Percentiles rank a stretch among this genome's conserved stretches.
Conservation (phyloP, 371 early-diverging fungal genomes). For the Umbelopsis sp. region DNA sequence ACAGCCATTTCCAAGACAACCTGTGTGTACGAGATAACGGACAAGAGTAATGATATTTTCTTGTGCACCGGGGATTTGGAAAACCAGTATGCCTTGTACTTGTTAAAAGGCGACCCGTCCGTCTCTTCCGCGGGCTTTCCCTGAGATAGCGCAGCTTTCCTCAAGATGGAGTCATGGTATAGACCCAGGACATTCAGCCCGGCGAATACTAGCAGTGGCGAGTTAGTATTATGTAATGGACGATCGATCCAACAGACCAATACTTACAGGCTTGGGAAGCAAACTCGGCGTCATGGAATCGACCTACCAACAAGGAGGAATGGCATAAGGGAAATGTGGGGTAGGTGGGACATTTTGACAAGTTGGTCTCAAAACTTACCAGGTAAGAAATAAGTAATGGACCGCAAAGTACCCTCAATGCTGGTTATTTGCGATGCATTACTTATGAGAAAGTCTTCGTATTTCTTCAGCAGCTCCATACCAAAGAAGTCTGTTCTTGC, state of each 20-base stretch:
- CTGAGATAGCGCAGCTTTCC: slow-evolving; percentile 57
- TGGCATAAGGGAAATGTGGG: not conserved
- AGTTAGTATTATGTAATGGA: no score
- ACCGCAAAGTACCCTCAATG: slow-evolving; percentile 85
- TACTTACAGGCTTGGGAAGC: slow-evolving; percentile 87
- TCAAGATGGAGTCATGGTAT: slow-evolving; percentile 88
- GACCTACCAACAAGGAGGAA: slow-evolving; percentile 59
- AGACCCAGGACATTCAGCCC: slow-evolving; percentile 79
- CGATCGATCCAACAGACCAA: no score
- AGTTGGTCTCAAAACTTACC: slow-evolving; percentile 51
- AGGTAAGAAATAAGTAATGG: slow-evolving; percentile 91
- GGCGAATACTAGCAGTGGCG: slow-evolving; percentile 68
- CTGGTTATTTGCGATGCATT: slow-evolving; percentile 89
- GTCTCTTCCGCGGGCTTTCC: slow-evolving; percentile 40
- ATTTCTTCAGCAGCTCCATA: slow-evolving; percentile 63
- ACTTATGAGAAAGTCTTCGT: slow-evolving; percentile 80
- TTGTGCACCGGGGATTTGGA: slow-evolving; percentile 54
- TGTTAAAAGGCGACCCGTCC: slow-evolving; percentile 75
- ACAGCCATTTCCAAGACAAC: slow-evolving; percentile 88
- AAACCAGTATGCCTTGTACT: slow-evolving; percentile 72
- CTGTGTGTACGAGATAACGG: slow-evolving; percentile 77
- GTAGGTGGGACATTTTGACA: slow-evolving; percentile 1
- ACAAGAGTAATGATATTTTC: slow-evolving; percentile 62
- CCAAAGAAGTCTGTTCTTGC: slow-evolving; percentile 9
- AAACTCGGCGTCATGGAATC: slow-evolving; percentile 92